A percentile compares a stretch with the other conserved stretches of the same genome.
Conservation (phyloP, 1,139 yeast genomes). For the Eremothecium coryli region DNA sequence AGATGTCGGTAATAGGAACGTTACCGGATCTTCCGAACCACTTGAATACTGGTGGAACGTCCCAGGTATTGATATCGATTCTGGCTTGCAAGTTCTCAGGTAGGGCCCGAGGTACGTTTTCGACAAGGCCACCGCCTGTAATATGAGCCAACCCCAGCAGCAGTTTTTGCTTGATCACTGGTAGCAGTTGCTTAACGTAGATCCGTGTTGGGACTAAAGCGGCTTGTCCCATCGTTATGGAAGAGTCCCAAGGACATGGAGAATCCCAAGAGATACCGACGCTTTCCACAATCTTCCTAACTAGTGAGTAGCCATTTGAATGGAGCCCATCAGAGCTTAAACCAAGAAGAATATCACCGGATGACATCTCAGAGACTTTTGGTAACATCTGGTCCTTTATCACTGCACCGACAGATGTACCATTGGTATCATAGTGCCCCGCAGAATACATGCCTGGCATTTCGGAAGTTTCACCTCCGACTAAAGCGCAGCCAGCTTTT, state of each 20-base stretch:
- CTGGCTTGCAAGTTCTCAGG: slow-evolving; percentile 73
- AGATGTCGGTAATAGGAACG: slow-evolving; percentile 74
- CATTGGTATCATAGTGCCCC: slow-evolving; percentile 95
- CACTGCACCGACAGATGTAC: slow-evolving; percentile 99
- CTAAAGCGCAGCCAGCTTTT: slow-evolving; percentile 92
- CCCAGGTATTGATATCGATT: slow-evolving; percentile 73
- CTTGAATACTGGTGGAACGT: slow-evolving; percentile 77
- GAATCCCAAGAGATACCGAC: slow-evolving; percentile 60
- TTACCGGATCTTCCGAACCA: slow-evolving; percentile 92
- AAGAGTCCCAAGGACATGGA: slow-evolving; percentile 76
- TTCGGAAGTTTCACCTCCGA: slow-evolving; percentile 98
- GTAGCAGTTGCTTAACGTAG: slow-evolving; percentile 83
- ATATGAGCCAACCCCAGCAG: slow-evolving; percentile 90
- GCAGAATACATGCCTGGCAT: slow-evolving; percentile 98
- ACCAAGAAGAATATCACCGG: slow-evolving; percentile 80
- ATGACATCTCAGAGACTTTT: slow-evolving; percentile 49
- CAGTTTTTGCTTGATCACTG: slow-evolving; percentile 57
- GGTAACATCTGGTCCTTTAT: slow-evolving; percentile 69
- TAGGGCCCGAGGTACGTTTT: slow-evolving; percentile 90
- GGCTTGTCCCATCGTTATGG: slow-evolving; percentile 75
- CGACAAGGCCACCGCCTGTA: slow-evolving; percentile 97
- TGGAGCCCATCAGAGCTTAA: slow-evolving; percentile 87
- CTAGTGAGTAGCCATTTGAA: slow-evolving; percentile 92
- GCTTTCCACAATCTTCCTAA: slow-evolving; percentile 85
- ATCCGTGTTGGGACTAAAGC: slow-evolving; percentile 84